Evolutionary conservation across 495 filamentous ascomycete species (phyloP), one percentile per base, ranked within the genome.

Genomic region (Aspergillus hancockii): DNA sequence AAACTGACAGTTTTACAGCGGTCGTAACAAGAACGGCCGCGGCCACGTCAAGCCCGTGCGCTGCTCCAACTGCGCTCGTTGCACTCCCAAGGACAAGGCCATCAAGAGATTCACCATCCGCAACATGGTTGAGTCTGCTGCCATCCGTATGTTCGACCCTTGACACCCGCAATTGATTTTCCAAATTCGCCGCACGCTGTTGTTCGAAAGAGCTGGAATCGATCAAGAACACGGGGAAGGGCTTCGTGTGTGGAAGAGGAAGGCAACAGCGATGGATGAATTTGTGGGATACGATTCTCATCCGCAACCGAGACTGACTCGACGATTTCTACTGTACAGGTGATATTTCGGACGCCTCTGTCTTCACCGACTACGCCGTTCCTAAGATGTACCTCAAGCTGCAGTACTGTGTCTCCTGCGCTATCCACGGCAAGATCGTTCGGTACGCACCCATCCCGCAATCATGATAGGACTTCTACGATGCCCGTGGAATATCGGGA

Each of bases 381-480:
- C 94, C 94, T 79, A 99, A 99, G 88, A 99, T 99, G 94, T 99
- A 99, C 88, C 84, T 99, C 78, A 99, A 99, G 88, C 88, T 99
- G 76, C 94, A 99, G 85, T 99, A 99, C 90, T 99, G 94, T 79
- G 94, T 98, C 73, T 98, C 95, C 75, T 98, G 94, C 82, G 94
- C 94, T 67, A 98, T 99, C 71, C 94, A 98, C 84, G 94, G 95
- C 84, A 99, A 99, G 90, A 98, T 98, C 78, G 95, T 99, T 77
- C 93, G 94, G 94, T 98, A 90, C 77, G 91, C 59, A 50, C 40
- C 32, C 31, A n/a, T 57, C 38, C 14, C 28, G 14, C n/a, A 41
- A 34, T 23, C 28, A 67, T 43, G 0, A 45, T 38, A 25, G 18
- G 14, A 1, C 10, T 41, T 1, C 23, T 18, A 38, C 41, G 19